phyloP scores from a whole-genome alignment of 2,329 filamentous ascomycete species.

The Alternaria burnsii region DNA sequence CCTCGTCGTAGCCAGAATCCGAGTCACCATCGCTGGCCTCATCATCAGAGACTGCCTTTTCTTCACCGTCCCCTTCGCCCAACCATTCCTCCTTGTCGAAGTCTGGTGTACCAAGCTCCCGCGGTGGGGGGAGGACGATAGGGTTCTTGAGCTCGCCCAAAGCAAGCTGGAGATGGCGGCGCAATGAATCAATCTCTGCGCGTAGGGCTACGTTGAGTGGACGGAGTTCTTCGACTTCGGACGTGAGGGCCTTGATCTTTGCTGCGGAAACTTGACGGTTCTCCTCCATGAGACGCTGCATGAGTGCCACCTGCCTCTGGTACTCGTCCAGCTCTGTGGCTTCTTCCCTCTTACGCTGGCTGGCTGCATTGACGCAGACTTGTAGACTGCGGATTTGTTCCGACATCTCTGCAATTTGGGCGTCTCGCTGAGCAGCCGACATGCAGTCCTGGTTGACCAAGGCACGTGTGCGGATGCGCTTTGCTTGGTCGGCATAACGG shows the following conservation, averaged over 20 bases:
- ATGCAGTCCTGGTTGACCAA: slow-evolving; percentile 96
- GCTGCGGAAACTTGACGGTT: slow-evolving; percentile 87
- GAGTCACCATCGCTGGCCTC: slow-evolving; percentile 50
- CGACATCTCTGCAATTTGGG: slow-evolving; percentile 92
- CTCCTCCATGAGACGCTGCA: slow-evolving; percentile 98
- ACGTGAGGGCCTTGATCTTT: slow-evolving; percentile 84
- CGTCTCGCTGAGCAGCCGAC: slow-evolving; percentile 90
- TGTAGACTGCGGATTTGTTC: slow-evolving; percentile 91
- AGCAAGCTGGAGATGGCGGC: slow-evolving; percentile 86
- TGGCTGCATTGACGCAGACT: slow-evolving; percentile 69
- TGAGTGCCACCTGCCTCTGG: slow-evolving; percentile 84
- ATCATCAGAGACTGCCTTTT: slow-evolving; percentile 38
- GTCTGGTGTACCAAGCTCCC: slow-evolving; percentile 36
- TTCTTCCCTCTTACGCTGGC: slow-evolving; percentile 76
- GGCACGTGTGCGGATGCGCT: slow-evolving; percentile 92
- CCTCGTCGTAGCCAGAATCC: slow-evolving; percentile 67
- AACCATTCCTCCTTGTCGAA: slow-evolving; percentile 45
- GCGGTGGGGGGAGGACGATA: slow-evolving; percentile 68
- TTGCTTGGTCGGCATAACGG: slow-evolving; percentile 96
- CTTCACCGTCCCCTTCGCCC: slow-evolving; percentile 30
- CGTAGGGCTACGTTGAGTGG: slow-evolving; percentile 66
- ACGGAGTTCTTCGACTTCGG: slow-evolving; percentile 59
- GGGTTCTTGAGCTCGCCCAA: slow-evolving; percentile 89
- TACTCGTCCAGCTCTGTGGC: slow-evolving; percentile 93
- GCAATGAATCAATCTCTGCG: slow-evolving; percentile 82